Base-by-base conservation (phyloP, 2,329 filamentous ascomycete genomes). In the Huntiella decipiens region DNA sequence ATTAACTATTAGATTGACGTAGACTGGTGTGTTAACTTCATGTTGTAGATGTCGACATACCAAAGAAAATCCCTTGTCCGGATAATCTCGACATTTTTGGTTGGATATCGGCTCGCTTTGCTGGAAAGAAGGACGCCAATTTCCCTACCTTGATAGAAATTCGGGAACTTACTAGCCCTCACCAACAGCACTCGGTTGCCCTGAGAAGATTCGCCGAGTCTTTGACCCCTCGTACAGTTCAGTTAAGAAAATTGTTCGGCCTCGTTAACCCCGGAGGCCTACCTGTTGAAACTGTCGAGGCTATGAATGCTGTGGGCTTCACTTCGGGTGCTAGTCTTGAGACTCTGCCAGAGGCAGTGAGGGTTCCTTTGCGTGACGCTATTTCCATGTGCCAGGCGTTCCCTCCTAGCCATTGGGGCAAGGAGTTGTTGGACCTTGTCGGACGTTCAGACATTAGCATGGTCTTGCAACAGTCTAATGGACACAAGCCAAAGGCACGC, bases 301-400 rank as follows among this genome's bases (percentile, higher is more conserved):
- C 79, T 17, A 78, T 95, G 63, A 69, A 79, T 49, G 66, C 74
- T 38, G 78, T 78, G 50, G 78, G 79, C 0, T 74, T 94, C 40
- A 77, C 71, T 5, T 61, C 63, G 7, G 66, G 71, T 17, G 31
- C 15, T 11, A 64, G 87, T 42, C 69, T 96, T 12, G 83, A 93
- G 51, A 86, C 82, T 0, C 65, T 96, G 1, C 88, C 91, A 1
- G 85, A 93, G 59, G 77, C 83, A 19, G 68, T 95, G n/a, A 71
- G 82, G 45, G 74, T 79, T 2, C 81, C 83, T 0, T 66, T 96
- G 11, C 79, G 81, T 56, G 87, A 96, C 61, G 77, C 80, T 4
- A 85, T 96, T 36, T 73, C 79, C n/a, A 71, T 76, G 51, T 93
- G 84, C 52, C 87, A 94, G 58, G 73, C 77, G n/a, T 73, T 76